These are phyloP conservation scores for Neocucurbitaria cava DNA, from an alignment of 2,329 filamentous ascomycete genomes.

Conservation along the genomic window DNA sequence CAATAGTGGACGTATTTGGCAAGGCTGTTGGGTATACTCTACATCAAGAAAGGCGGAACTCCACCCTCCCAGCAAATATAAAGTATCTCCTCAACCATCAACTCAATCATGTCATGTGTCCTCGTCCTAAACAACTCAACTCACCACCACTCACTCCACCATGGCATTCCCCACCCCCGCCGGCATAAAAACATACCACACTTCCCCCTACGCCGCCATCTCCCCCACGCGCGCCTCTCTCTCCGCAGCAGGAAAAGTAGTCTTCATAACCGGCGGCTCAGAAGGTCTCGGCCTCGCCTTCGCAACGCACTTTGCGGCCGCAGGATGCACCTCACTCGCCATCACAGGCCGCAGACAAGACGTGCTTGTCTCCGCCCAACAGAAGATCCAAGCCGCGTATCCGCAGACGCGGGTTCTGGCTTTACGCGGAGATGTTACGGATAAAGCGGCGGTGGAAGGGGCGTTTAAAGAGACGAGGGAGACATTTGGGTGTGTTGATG, in stretches of 20 bases:
- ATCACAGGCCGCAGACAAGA: conserved; percentile 37
- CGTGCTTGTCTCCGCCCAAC: conserved; percentile 39
- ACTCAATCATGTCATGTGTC: too few relatives aligned
- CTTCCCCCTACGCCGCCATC: conserved; percentile 20
- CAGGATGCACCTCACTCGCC: conserved; percentile 12
- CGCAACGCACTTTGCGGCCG: conserved; percentile 11
- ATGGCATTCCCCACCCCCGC: not conserved
- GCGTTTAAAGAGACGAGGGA: not conserved
- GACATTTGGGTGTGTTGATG: conserved; percentile 17
- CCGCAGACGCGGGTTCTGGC: conserved; percentile 4
- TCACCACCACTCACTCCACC: not conserved
- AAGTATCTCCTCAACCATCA: too few relatives aligned
- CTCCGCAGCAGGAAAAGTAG: conserved; percentile 16
- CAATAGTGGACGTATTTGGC: too few relatives aligned
- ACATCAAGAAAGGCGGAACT: too few relatives aligned
- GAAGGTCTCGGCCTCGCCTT: conserved; percentile 15
- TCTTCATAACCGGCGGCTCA: conserved; percentile 45
- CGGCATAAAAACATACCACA: conserved; percentile 8
- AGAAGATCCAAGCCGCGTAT: conserved; percentile 34
- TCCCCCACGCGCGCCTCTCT: conserved; percentile 36
- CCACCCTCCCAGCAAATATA: too few relatives aligned
- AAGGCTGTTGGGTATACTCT: not conserved
- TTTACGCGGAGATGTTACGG: conserved; percentile 17
- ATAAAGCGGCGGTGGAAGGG: conserved; percentile 17
- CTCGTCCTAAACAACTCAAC: too few relatives aligned